These are phyloP conservation scores for Penicillium janthinellum DNA, from an alignment of 2,329 filamentous ascomycete genomes.

Conservation along the genomic window DNA sequence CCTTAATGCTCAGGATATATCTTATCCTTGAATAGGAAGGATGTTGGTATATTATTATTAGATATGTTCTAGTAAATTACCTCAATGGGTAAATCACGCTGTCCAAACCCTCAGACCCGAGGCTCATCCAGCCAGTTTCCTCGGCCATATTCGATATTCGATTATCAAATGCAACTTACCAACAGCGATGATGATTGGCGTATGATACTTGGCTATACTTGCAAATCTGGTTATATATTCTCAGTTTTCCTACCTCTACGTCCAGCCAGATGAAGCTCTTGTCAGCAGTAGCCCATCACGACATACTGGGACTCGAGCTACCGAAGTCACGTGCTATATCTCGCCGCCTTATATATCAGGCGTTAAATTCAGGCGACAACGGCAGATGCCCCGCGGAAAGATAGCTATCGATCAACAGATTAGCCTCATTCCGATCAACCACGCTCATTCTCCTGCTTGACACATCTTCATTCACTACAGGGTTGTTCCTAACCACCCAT, in stretches of 20 bases:
- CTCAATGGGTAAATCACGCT: background rate
- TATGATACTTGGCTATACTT: background rate
- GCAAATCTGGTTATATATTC: background rate
- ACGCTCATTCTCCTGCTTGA: constrained; percentile 13
- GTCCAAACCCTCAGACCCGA: background rate
- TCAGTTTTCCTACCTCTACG: background rate
- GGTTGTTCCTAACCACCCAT: background rate
- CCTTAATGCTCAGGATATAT: background rate
- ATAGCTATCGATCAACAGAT: constrained; percentile 17
- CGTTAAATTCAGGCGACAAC: background rate
- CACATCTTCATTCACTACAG: background rate
- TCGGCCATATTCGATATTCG: background rate
- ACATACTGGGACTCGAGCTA: background rate
- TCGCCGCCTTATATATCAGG: background rate
- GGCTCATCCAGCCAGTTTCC: background rate
- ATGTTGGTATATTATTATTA: background rate
- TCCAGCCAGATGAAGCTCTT: background rate
- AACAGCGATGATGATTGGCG: background rate
- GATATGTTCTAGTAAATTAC: background rate
- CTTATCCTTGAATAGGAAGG: background rate
- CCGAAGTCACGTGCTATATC: background rate
- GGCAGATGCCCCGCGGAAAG: constrained; percentile 19
- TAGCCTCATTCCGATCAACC: constrained; percentile 18
- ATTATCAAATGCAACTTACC: background rate
- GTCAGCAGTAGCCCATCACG: background rate